Conservation (phyloP, 2,329 filamentous ascomycete genomes). For the Dactylellina cionopaga region DNA sequence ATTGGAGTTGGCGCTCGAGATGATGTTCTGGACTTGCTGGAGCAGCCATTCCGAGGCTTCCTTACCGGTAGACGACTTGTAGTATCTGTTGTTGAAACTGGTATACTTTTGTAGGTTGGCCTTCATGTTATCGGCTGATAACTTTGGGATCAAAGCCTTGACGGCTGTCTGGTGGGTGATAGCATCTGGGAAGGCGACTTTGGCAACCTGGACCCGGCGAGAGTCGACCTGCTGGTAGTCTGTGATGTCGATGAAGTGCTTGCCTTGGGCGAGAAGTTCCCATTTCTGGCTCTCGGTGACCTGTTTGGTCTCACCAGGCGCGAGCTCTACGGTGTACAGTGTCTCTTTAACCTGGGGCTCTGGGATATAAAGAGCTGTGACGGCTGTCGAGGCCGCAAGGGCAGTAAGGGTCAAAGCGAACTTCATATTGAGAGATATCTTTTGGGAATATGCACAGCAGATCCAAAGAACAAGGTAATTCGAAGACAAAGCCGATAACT, state of each 20-base stretch:
- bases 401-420: constrained; percentile 37
- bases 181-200: constrained; percentile 22
- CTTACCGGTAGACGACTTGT: constrained; percentile 45
- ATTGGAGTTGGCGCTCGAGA: constrained; percentile 13
- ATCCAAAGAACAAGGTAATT: constrained; percentile 4
- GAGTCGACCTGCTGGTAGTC: constrained; percentile 46
- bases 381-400: constrained; percentile 40
- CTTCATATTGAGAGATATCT: constrained; percentile 35
- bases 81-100: constrained; percentile 52
- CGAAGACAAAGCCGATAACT: background rate
- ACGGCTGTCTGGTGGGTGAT: constrained; percentile 25
- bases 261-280: constrained; percentile 46
- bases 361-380: constrained; percentile 49
- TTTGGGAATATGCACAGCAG: constrained; percentile 22
- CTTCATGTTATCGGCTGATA: constrained; percentile 18
- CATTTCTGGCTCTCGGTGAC: constrained; percentile 43
- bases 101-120: constrained; percentile 33
- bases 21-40: constrained; percentile 29
- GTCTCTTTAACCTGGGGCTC: constrained; percentile 22
- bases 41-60: constrained; percentile 41
- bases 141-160: constrained; percentile 33
- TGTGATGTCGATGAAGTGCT: constrained; percentile 51
- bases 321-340: constrained; percentile 43
- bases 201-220: constrained; percentile 13
- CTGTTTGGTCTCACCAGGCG: constrained; percentile 40